Evolutionary conservation across 306 rosid species (phyloP).

Genomic region (Ormosia semicastrata): DNA sequence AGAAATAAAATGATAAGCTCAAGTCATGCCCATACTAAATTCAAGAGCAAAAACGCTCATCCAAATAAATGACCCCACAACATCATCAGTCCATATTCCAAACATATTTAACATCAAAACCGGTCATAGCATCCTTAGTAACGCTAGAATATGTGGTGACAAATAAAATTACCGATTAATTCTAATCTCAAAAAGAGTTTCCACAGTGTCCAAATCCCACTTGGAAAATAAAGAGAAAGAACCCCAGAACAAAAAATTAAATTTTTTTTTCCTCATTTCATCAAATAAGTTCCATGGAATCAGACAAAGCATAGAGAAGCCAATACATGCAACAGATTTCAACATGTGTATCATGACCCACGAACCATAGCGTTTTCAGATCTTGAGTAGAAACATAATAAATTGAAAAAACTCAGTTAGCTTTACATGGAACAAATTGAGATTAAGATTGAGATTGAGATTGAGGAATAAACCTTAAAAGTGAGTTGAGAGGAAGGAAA

Average conservation of each 20-base stretch:
- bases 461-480: slow-evolving; percentile 9
- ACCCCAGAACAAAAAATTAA: not conserved
- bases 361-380: not conserved
- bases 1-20: not conserved
- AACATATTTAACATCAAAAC: not conserved
- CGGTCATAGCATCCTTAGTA: not conserved
- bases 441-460: not conserved
- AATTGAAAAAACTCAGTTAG: not conserved
- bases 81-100: not conserved
- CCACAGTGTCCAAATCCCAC: not conserved
- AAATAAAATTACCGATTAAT: not conserved
- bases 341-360: not conserved
- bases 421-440: not conserved
- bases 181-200: not conserved
- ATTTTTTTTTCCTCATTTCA: not conserved
- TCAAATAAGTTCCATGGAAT: not conserved
- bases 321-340: not conserved
- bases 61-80: not conserved
- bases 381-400: not conserved
- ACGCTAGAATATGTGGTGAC: not conserved
- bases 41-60: not conserved
- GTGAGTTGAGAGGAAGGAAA: not conserved
- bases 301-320: not conserved
- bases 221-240: not conserved
- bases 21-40: not conserved